A percentile compares a stretch with the other conserved stretches of the same genome.
Evolutionary conservation across 352 stramenopile species (phyloP).

Genomic region (Phytopythium chamaehyphon): DNA sequence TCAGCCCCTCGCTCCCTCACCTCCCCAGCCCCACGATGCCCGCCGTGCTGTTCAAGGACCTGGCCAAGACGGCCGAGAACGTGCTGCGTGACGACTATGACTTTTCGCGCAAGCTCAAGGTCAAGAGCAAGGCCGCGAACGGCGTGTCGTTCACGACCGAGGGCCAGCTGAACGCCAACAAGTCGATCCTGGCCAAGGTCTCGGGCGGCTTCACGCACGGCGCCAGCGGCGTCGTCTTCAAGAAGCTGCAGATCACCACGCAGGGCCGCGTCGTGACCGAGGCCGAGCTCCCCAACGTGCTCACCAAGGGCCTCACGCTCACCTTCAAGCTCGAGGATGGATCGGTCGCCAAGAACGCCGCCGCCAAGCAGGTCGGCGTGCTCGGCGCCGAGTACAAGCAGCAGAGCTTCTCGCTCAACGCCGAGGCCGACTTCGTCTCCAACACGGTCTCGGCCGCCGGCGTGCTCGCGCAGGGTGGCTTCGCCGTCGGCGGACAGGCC

Average conservation of each 20-base stretch:
- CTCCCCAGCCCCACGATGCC: conserved; percentile 18
- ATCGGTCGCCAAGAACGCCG: conserved; percentile 71
- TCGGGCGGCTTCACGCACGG: conserved; percentile 71
- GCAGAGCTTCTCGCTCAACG: conserved; percentile 63
- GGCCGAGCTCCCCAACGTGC: conserved; percentile 71
- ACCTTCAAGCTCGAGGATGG: conserved; percentile 83
- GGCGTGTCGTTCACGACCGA: conserved; percentile 77
- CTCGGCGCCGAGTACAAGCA: conserved; percentile 81
- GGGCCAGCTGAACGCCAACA: conserved; percentile 70
- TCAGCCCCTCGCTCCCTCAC: too few relatives aligned
- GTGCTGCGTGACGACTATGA: conserved; percentile 75
- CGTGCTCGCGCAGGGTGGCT: conserved; percentile 57
- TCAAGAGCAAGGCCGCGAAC: conserved; percentile 76
- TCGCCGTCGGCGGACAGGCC: conserved; percentile 60
- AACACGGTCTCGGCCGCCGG: conserved; percentile 58
- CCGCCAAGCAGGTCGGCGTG: conserved; percentile 64
- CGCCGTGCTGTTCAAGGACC: conserved; percentile 76
- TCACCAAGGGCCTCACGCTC: conserved; percentile 74
- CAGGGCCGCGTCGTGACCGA: conserved; percentile 74
- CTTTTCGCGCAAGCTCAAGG: conserved; percentile 79
- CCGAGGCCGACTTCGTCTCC: conserved; percentile 69
- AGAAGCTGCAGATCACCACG: conserved; percentile 86
- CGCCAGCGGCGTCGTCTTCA: conserved; percentile 65
- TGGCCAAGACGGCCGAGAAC: conserved; percentile 75
- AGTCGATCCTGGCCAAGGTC: conserved; percentile 83